These are phyloP conservation scores for Suhomyces coccinellae DNA, from an alignment of 1,139 yeast genomes.

Conservation along the genomic window DNA sequence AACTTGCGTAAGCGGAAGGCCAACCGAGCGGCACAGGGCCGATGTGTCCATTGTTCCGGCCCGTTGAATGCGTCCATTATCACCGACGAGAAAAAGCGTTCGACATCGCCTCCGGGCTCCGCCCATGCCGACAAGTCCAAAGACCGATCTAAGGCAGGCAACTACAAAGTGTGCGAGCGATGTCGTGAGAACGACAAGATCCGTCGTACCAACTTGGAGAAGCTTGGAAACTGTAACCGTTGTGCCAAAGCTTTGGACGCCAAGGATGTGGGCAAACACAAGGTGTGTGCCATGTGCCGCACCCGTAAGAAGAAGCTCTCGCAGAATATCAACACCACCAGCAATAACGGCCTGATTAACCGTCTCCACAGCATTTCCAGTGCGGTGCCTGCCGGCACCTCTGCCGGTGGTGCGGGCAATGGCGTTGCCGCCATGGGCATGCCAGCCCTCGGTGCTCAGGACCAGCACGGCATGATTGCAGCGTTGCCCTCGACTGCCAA, in stretches of 20 bases:
- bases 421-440: constrained; percentile 1
- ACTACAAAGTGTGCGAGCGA: constrained; percentile 60
- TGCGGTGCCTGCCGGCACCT: neutral
- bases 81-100: constrained; percentile 21
- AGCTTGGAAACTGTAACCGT: constrained; percentile 60
- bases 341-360: constrained; percentile 10
- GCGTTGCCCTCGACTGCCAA: constrained; percentile 11
- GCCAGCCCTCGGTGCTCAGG: constrained; percentile 4
- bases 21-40: constrained; percentile 59
- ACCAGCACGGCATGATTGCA: constrained; percentile 10
- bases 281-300: constrained; percentile 57
- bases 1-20: constrained; percentile 57
- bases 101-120: constrained; percentile 6
- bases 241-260: constrained; percentile 53
- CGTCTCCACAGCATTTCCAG: constrained; percentile 8
- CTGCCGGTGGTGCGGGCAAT: neutral
- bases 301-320: constrained; percentile 48
- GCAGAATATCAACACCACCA: constrained; percentile 15
- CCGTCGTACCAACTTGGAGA: constrained; percentile 55
- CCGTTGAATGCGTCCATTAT: constrained; percentile 51
- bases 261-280: constrained; percentile 51
- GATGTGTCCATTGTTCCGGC: constrained; percentile 68
- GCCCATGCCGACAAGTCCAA: constrained; percentile 12
- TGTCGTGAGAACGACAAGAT: constrained; percentile 63
- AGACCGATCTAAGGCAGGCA: constrained; percentile 28